Conservation (phyloP, 768 basidiomycete genomes). For the Lactifluus rugatus region DNA sequence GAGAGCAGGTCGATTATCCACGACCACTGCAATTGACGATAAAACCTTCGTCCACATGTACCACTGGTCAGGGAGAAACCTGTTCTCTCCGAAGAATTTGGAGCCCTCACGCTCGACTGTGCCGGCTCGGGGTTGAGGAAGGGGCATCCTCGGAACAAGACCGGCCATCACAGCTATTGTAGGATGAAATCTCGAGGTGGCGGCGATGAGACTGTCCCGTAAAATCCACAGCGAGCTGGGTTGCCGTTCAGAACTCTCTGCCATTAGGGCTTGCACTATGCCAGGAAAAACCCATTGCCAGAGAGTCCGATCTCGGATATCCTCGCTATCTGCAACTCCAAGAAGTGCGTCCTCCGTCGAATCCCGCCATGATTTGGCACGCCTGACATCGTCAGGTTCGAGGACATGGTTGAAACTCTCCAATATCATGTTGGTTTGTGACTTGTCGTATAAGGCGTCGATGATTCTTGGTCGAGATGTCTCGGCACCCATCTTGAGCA, state of each 20-base stretch:
- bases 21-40: conserved; percentile 68
- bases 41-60: conserved; percentile 74
- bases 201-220: conserved; percentile 58
- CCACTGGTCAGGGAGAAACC: conserved; percentile 63
- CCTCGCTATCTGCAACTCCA: conserved; percentile 61
- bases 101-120: conserved; percentile 42
- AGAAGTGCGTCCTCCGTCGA: conserved; percentile 48
- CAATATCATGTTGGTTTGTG: conserved; percentile 38
- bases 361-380: conserved; percentile 59
- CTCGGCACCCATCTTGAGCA: conserved; percentile 19
- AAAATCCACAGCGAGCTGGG: conserved; percentile 39
- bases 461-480: conserved; percentile 34
- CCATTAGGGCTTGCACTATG: conserved; percentile 37
- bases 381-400: conserved; percentile 47
- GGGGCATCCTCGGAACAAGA: conserved; percentile 47
- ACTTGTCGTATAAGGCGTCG: conserved; percentile 44
- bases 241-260: conserved; percentile 38
- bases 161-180: conserved; percentile 67
- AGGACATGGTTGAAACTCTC: conserved; percentile 58
- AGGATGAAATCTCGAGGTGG: conserved; percentile 61
- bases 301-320: conserved; percentile 55
- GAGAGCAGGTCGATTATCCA: conserved; percentile 49
- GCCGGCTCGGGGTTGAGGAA: conserved; percentile 33
- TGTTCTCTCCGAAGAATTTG: conserved; percentile 48
- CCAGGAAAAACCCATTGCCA: conserved; percentile 68